Base-by-base conservation (phyloP, 2,329 filamentous ascomycete species). In the Xylaria arbuscula region DNA sequence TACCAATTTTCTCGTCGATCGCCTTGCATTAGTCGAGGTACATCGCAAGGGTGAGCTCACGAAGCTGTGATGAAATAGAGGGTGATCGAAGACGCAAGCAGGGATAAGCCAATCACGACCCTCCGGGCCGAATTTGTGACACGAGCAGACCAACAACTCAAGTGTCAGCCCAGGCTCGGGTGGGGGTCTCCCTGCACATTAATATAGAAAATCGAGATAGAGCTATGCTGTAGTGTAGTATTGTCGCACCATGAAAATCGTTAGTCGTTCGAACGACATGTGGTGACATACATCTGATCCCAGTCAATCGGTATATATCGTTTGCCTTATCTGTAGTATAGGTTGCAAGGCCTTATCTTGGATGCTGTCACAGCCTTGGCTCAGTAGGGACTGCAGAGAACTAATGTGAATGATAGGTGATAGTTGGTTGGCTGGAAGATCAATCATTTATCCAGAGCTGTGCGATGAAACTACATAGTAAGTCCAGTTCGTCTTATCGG, bases 321-420 rank as follows among this genome's bases (percentile, higher is more conserved):
- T 69, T 65, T 71, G 59, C 66, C 57, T 74, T 73, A 72, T 74
- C 70, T 73, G 24, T 64, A n/a, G 15, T 10, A 42, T 50, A 42
- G 42, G 54, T 56, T 62, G 62, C 58, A 45, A 51, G 40, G 45
- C 42, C 55, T 7, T 36, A 15, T 40, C 40, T 28, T 42, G 47
- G 42, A 47, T 40, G 22, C 48, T 42, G 55, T 53, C 60, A 42
- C 61, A 53, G 56, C 50, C 50, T n/a, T 19, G 28, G 22, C 47
- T 15, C 5, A 48, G 50, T 13, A 40, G 15, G 24, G 15, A 3
- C 9, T 40, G 40, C 11, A 40, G 19, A 36, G 15, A 3, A 45
- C 17, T 7, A 28, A 42, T 45, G 15, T 17, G 13, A 50, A 32
- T 34, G 10, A 6, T 34, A 11, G 8, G 13, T 22, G 28, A 9